Percentiles rank a stretch among this genome's conserved stretches.
phyloP scores from a whole-genome alignment of 306 rosid species.

The Crataegus laevigata region DNA sequence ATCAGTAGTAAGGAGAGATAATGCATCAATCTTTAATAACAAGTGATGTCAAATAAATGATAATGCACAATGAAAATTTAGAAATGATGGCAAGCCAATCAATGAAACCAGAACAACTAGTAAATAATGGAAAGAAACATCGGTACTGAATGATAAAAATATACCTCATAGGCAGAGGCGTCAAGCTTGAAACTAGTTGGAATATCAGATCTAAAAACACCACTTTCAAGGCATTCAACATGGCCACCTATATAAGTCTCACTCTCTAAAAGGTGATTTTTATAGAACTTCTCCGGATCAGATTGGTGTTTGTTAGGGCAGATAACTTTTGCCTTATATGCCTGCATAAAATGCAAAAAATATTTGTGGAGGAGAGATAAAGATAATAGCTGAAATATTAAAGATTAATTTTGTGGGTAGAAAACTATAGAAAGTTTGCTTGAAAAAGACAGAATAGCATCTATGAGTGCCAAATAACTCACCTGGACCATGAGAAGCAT shows the following conservation, averaged over 20 bases:
- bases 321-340: slow-evolving; percentile 83
- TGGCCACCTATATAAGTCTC: slow-evolving; percentile 99
- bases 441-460: slow-evolving; percentile 12
- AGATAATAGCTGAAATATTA: slow-evolving; percentile 9
- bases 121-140: slow-evolving; percentile 7
- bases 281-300: slow-evolving; percentile 77
- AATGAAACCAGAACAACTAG: background rate
- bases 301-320: slow-evolving; percentile 97
- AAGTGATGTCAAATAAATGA: background rate
- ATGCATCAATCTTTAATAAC: background rate
- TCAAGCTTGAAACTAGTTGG: slow-evolving; percentile 80
- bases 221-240: slow-evolving; percentile 98
- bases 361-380: background rate
- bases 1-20: background rate
- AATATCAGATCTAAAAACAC: slow-evolving; percentile 95
- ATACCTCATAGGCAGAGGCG: slow-evolving; percentile 82
- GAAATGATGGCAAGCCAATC: background rate
- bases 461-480: slow-evolving; percentile 17
- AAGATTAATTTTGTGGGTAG: background rate
- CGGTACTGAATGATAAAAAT: slow-evolving; percentile 13
- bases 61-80: background rate
- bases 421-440: slow-evolving; percentile 6
- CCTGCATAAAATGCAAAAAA: slow-evolving; percentile 44
- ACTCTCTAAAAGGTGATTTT: slow-evolving; percentile 82
- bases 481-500: slow-evolving; percentile 99